phyloP scores from a whole-genome alignment of 2,329 filamentous ascomycete species.

The Arthrobotrys sinensis region DNA sequence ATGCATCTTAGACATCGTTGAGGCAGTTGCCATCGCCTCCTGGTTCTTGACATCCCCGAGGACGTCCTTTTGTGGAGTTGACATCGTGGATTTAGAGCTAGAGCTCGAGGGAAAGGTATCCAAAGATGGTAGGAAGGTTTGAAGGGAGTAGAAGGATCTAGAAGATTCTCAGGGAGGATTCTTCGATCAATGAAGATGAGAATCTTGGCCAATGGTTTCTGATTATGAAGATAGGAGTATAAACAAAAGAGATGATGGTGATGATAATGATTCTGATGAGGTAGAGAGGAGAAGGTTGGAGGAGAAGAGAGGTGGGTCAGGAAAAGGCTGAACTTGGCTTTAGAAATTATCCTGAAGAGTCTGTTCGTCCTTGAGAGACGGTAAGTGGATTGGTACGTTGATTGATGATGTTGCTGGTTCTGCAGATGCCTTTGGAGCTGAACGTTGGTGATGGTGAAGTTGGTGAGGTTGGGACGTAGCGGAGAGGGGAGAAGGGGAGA shows the following conservation, averaged over 20 bases:
- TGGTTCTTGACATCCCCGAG: conserved; percentile 11
- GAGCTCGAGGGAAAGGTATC: background rate
- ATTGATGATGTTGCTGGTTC: conserved; percentile 3
- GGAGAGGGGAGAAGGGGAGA: background rate
- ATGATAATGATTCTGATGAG: background rate
- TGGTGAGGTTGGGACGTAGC: conserved; percentile 6
- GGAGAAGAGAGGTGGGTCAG: conserved; percentile 29
- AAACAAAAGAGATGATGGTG: background rate
- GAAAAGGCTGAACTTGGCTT: conserved; percentile 32
- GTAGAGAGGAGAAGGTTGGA: conserved; percentile 1
- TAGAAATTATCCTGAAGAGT: conserved; percentile 53
- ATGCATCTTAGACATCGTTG: conserved; percentile 29
- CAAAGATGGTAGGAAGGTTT: background rate
- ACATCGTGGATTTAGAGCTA: conserved; percentile 9
- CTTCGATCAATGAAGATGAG: conserved; percentile 49
- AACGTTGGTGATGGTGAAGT: conserved; percentile 9
- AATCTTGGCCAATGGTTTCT: conserved; percentile 4
- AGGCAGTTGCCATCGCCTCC: background rate
- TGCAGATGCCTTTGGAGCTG: conserved; percentile 11
- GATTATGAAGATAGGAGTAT: background rate
- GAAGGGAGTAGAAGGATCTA: background rate
- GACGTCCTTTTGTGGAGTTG: conserved; percentile 9
- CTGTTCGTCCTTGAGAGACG: conserved; percentile 14
- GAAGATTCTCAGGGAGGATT: conserved; percentile 24
- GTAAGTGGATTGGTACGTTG: background rate